Conservation (phyloP, 768 basidiomycete species). For the Candolleomyces efflorescens region DNA sequence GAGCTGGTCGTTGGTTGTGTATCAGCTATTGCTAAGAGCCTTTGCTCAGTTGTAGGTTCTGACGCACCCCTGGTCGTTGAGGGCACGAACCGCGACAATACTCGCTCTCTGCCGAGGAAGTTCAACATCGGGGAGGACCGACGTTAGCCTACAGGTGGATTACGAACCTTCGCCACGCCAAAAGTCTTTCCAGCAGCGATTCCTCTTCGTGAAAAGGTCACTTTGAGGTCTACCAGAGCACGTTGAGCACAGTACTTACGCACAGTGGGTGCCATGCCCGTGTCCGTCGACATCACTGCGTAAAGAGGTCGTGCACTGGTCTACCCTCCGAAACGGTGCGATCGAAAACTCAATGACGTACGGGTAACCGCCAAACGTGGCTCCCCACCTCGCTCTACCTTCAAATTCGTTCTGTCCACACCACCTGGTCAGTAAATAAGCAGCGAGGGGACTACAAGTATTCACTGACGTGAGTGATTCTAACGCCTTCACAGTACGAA, state of each 20-base stretch:
- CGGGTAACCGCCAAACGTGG: slow-evolving; percentile 26
- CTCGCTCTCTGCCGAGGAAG: slow-evolving; percentile 11
- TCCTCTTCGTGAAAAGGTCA: no score
- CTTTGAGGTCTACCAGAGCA: no score
- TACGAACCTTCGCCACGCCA: background rate
- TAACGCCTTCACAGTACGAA: slow-evolving; percentile 16
- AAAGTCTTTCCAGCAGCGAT: background rate
- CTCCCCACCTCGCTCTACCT: slow-evolving; percentile 30
- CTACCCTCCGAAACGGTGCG: no score
- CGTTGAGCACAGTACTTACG: slow-evolving; percentile 14
- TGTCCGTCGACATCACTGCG: slow-evolving; percentile 25
- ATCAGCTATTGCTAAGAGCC: background rate
- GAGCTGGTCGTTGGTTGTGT: background rate
- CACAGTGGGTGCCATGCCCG: slow-evolving; percentile 33
- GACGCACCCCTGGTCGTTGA: slow-evolving; percentile 17
- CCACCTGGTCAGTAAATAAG: background rate
- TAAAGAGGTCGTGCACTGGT: no score
- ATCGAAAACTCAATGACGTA: slow-evolving; percentile 6
- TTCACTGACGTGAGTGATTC: background rate
- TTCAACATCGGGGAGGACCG: no score
- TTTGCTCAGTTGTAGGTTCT: no score
- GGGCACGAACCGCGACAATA: slow-evolving; percentile 21
- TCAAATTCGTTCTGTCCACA: background rate
- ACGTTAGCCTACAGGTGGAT: no score
- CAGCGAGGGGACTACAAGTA: background rate